A percentile compares a stretch with the other conserved stretches of the same genome.
Evolutionary conservation across 768 basidiomycete genomes (phyloP).

Genomic region (Leccinum longicurvipes): DNA sequence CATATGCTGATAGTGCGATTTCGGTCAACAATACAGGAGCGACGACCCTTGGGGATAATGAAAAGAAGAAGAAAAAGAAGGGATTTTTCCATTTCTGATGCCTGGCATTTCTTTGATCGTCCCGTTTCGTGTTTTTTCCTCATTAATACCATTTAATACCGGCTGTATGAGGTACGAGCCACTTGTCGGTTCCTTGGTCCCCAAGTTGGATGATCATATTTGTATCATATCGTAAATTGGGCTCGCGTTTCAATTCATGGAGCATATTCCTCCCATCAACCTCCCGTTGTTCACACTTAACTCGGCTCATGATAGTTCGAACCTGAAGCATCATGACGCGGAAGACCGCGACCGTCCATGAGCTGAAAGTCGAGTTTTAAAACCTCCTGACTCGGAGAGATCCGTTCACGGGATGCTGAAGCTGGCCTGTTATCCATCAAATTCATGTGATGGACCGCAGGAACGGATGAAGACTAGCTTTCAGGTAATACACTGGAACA

Average conservation of each 20-base stretch:
- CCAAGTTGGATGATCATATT: neutral
- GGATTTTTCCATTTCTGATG: constrained; percentile 63
- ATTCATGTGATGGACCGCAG: no score
- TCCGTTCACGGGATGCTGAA: no score
- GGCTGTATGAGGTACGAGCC: neutral
- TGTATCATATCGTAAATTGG: constrained; percentile 15
- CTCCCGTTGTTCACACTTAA: no score
- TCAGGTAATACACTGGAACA: no score
- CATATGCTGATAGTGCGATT: constrained; percentile 50
- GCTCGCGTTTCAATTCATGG: neutral
- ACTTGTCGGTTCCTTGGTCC: neutral
- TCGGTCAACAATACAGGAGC: constrained; percentile 39
- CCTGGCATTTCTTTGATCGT: neutral
- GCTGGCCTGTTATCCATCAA: no score
- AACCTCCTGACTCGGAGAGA: no score
- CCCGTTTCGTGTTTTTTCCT: neutral
- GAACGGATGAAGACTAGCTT: no score
- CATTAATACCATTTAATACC: neutral
- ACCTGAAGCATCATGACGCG: no score
- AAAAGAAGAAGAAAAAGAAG: constrained; percentile 78
- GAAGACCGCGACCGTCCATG: no score
- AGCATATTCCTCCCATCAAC: no score
- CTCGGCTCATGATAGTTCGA: no score
- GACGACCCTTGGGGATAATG: constrained; percentile 44
- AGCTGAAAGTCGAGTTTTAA: no score